Evolutionary conservation across 805 yeast genomes (phyloP).

Genomic region (Nakazawaea ernobii): DNA sequence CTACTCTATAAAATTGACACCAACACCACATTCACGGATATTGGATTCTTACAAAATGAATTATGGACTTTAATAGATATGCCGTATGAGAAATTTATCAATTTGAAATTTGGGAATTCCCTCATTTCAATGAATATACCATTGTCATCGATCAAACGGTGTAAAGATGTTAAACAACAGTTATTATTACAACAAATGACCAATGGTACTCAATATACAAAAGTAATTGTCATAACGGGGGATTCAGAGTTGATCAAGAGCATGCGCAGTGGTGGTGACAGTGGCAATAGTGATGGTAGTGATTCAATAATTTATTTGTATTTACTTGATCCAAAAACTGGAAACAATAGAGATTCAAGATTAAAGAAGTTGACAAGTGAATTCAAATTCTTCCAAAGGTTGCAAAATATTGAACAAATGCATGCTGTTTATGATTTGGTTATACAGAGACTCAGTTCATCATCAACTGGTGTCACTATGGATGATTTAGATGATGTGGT

Average conservation of each 20-base stretch:
- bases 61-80: background rate
- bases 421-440: background rate
- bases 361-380: background rate
- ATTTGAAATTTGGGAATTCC: too few relatives aligned
- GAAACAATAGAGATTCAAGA: background rate
- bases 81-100: background rate
- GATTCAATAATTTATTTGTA: too few relatives aligned
- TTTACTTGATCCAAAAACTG: too few relatives aligned
- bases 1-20: background rate
- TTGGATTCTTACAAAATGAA: background rate
- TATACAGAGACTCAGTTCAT: background rate
- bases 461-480: background rate
- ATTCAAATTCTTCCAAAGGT: conserved; percentile 1
- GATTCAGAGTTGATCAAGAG: too few relatives aligned
- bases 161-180: too few relatives aligned
- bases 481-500: background rate
- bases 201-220: too few relatives aligned
- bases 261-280: too few relatives aligned
- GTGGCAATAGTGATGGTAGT: too few relatives aligned
- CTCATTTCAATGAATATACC: too few relatives aligned
- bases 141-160: too few relatives aligned
- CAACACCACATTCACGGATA: background rate
- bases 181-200: too few relatives aligned
- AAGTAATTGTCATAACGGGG: too few relatives aligned
- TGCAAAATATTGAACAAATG: background rate